Base-by-base conservation (phyloP, 1,139 yeast species). In the Geotrichum macrosporum region DNA sequence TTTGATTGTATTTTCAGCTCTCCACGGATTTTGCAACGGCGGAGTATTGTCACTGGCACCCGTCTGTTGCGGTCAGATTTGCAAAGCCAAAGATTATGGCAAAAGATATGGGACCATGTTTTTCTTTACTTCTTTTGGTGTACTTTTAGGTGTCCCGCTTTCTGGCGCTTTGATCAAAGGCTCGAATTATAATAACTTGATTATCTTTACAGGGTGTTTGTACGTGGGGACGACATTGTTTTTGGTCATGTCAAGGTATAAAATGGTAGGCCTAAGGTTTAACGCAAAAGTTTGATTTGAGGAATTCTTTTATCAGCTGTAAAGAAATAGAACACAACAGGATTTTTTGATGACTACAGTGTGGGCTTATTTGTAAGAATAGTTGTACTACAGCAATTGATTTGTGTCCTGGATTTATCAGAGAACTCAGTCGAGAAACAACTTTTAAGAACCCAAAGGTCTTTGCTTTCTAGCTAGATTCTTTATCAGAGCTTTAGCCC, bases 1-100 rank as follows among this genome's bases (percentile, higher is more conserved):
- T 1, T 65, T 77, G 50, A 70, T 73, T 53, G 68, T 69, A 0
- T 78, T 78, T 57, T 68, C 79, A 5, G 70, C 70, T 5, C 40
- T 73, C 3, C 73, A 73, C 46, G 84, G 85, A 0, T 75, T 77
- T 58, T 70, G 72, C 51, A 66, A 73, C 3, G 79, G 79, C 1
- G 71, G 77, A 3, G 70, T 76, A 3, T 57, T 76, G 45, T 66
- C 77, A 5, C 51, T 76, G 41, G 63, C 76, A 13, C 80, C 81
- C 4, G 71, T 71, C 6, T 76, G 80, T 56, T 67, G 75, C 24
- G 74, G 77, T 1, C 75, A 73, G 35, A 72, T 77, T 16, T 71
- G 75, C n/a, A 63, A 65, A 20, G 73, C 77, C 2, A 62, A 65
- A 32, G 76, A 75, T 51, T 74, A 75, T 55, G 81, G 80, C 2